Percentiles rank a stretch among this genome's conserved stretches.
Evolutionary conservation across 345 rosid species (phyloP).

Genomic region (Eucalyptus curtisii): DNA sequence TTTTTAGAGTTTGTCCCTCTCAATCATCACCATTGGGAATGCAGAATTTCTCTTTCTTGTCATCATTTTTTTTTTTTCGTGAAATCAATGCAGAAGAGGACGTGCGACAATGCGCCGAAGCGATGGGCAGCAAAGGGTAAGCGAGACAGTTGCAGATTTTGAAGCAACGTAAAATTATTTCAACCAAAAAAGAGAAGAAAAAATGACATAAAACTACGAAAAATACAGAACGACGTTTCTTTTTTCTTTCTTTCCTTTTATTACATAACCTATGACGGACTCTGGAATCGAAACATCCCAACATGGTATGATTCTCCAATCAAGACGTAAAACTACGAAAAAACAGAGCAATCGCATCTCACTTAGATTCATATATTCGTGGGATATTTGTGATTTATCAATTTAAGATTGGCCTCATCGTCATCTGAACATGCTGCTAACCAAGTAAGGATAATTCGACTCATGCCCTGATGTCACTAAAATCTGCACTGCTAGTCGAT

Average conservation of each 20-base stretch:
- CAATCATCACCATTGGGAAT: slow-evolving; percentile 51
- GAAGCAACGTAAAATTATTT: neutral
- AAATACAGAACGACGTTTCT: no score
- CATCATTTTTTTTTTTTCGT: neutral
- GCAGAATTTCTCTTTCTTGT: slow-evolving; percentile 12
- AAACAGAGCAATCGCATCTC: neutral
- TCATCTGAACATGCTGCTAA: neutral
- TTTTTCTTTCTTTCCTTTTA: neutral
- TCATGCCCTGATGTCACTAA: neutral
- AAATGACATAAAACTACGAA: neutral
- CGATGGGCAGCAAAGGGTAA: neutral
- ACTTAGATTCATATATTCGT: no score
- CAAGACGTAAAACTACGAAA: neutral
- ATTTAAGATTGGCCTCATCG: neutral
- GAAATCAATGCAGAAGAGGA: neutral
- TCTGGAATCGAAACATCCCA: neutral
- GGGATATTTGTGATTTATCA: neutral
- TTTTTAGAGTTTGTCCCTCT: slow-evolving; percentile 60
- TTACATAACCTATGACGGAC: neutral
- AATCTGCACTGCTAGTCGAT: neutral
- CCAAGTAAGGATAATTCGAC: neutral
- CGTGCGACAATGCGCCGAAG: neutral
- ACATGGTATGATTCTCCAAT: neutral
- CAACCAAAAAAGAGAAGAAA: no score
- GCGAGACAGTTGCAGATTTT: no score